Percentiles rank a stretch among this genome's conserved stretches.
phyloP scores from a whole-genome alignment of 1,139 yeast species.

The Eremothecium gossypii region DNA sequence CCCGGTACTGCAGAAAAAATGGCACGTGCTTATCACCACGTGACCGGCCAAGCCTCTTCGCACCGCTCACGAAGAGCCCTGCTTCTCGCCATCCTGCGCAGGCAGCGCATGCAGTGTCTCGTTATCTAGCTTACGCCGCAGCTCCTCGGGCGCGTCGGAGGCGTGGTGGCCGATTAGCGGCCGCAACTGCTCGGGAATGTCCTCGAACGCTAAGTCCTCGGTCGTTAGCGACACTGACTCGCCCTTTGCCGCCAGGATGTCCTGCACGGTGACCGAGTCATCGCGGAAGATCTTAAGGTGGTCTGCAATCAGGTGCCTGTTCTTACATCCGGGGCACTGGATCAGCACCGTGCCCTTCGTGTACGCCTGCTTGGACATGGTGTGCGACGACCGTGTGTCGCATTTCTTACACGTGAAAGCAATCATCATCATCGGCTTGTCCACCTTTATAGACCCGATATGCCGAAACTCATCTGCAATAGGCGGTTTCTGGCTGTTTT shows the following conservation, averaged over 20 bases:
- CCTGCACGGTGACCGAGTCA: constrained; percentile 59
- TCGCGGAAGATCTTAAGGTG: constrained; percentile 80
- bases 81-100: neutral
- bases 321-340: constrained; percentile 86
- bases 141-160: constrained; percentile 45
- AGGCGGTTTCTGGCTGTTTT: no score
- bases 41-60: no score
- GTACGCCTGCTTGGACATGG: constrained; percentile 86
- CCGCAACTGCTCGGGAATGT: constrained; percentile 59
- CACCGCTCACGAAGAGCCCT: neutral
- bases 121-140: neutral
- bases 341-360: constrained; percentile 78
- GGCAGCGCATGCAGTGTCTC: constrained; percentile 1
- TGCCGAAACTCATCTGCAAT: neutral
- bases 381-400: constrained; percentile 72
- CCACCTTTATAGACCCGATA: constrained; percentile 35
- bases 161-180: constrained; percentile 52
- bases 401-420: constrained; percentile 93
- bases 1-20: no score
- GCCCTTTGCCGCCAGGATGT: constrained; percentile 68
- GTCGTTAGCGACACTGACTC: constrained; percentile 56
- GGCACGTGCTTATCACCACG: no score
- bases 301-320: constrained; percentile 87
- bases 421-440: constrained; percentile 70
- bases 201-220: constrained; percentile 60